These are phyloP conservation scores for Corynespora cassiicola DNA, from an alignment of 2,329 filamentous ascomycete species.

Conservation along the genomic window DNA sequence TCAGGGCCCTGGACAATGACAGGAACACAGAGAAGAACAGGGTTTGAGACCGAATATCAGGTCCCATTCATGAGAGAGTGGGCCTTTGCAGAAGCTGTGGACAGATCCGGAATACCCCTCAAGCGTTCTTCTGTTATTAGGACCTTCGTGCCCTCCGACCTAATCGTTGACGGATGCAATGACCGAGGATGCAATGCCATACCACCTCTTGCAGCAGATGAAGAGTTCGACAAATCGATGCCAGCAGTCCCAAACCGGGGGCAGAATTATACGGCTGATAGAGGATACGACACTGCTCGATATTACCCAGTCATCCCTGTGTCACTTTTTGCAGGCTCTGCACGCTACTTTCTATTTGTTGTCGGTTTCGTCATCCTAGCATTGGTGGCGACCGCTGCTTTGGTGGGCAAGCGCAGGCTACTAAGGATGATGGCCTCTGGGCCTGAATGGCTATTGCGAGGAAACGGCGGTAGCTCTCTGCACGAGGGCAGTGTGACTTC, in stretches of 20 bases:
- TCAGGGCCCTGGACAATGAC: slow-evolving; percentile 44
- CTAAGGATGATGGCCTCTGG: not conserved
- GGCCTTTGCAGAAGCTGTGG: slow-evolving; percentile 16
- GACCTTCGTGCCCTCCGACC: slow-evolving; percentile 44
- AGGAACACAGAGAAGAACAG: slow-evolving; percentile 45
- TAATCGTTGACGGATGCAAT: slow-evolving; percentile 35
- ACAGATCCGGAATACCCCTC: slow-evolving; percentile 23
- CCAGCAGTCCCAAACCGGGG: slow-evolving; percentile 4
- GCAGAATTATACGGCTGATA: slow-evolving; percentile 9
- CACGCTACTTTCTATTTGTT: not conserved
- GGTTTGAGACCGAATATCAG: slow-evolving; percentile 51
- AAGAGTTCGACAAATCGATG: slow-evolving; percentile 13
- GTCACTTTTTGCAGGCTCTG: not conserved
- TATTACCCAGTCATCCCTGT: slow-evolving; percentile 7
- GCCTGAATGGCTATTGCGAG: not conserved
- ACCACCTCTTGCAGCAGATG: slow-evolving; percentile 13
- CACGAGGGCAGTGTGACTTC: no score
- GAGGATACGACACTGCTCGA: slow-evolving; percentile 6
- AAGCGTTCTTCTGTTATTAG: slow-evolving; percentile 38
- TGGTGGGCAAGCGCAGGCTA: slow-evolving; percentile 2
- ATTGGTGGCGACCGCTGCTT: no score
- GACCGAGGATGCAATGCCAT: slow-evolving; percentile 34
- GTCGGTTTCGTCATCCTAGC: not conserved
- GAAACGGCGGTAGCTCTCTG: no score
- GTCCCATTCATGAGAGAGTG: slow-evolving; percentile 10